phyloP scores from a whole-genome alignment of 345 rosid species.

The Hirschfeldia incana region DNA sequence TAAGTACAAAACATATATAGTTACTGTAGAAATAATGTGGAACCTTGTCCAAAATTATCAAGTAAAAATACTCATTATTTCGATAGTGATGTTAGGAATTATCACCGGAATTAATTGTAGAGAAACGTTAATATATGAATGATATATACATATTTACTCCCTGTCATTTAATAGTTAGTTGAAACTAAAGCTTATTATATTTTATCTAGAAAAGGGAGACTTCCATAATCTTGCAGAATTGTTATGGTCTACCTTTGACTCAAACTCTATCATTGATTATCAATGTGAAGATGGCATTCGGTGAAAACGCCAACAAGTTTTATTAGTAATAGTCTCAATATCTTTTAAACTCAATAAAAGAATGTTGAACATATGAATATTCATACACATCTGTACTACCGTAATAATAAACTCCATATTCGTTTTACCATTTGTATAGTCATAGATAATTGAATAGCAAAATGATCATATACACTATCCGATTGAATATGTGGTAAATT shows the following conservation, averaged over 20 bases:
- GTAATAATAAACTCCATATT: neutral
- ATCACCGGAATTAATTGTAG: too few relatives aligned
- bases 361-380: neutral
- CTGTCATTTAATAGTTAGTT: neutral
- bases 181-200: neutral
- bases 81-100: too few relatives aligned
- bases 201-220: neutral
- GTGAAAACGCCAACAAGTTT: neutral
- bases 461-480: neutral
- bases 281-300: neutral
- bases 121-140: neutral
- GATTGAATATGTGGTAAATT: neutral
- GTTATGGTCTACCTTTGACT: neutral
- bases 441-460: neutral
- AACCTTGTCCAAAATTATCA: too few relatives aligned
- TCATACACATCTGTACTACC: neutral
- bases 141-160: neutral
- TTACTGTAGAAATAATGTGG: too few relatives aligned
- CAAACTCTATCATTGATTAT: neutral
- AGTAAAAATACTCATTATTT: too few relatives aligned
- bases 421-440: neutral
- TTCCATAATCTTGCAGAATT: neutral
- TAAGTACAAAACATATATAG: too few relatives aligned
- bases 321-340: neutral
- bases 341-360: neutral